phyloP scores from a whole-genome alignment of 139 green algal species.

The Monoraphidium neglectum region DNA sequence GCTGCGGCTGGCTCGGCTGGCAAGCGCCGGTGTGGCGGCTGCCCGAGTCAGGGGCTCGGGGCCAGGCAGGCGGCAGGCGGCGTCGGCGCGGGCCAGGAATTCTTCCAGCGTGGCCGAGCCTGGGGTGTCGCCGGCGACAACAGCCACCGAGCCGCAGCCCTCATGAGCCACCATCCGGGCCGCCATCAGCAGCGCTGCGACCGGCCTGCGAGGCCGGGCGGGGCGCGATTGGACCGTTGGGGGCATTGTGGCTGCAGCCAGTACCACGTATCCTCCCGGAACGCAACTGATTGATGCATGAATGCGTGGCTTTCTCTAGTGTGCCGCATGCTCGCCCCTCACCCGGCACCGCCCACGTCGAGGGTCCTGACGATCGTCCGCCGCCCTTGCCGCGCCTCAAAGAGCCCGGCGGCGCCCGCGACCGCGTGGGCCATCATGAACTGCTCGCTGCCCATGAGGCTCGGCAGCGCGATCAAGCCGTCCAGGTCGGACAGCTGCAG shows the following conservation, averaged over 20 bases:
- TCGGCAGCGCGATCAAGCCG: constrained; percentile 22
- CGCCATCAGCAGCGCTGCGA: not conserved
- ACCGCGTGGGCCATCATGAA: constrained; percentile 36
- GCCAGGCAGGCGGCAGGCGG: too few species aligned
- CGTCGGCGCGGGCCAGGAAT: not conserved
- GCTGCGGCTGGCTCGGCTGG: not conserved
- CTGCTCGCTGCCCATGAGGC: constrained; percentile 25
- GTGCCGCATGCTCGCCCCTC: constrained; percentile 3
- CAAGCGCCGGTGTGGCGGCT: not conserved
- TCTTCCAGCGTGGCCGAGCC: not conserved
- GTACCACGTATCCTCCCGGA: too few species aligned
- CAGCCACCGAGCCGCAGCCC: not conserved
- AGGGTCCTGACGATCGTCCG: constrained; percentile 10
- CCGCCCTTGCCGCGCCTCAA: constrained; percentile 6
- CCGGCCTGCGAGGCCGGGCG: not conserved
- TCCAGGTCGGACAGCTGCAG: constrained; percentile 6
- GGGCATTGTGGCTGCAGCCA: not conserved
- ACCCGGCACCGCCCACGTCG: constrained; percentile 25
- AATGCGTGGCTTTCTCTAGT: not conserved
- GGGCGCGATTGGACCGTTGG: not conserved
- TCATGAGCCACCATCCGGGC: not conserved
- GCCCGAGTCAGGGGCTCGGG: too few species aligned
- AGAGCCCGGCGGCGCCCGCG: not conserved
- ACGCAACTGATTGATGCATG: not conserved
- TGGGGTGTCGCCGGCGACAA: not conserved